Conservation (phyloP, 179 eudicot genomes). For the Silene vulgaris region DNA sequence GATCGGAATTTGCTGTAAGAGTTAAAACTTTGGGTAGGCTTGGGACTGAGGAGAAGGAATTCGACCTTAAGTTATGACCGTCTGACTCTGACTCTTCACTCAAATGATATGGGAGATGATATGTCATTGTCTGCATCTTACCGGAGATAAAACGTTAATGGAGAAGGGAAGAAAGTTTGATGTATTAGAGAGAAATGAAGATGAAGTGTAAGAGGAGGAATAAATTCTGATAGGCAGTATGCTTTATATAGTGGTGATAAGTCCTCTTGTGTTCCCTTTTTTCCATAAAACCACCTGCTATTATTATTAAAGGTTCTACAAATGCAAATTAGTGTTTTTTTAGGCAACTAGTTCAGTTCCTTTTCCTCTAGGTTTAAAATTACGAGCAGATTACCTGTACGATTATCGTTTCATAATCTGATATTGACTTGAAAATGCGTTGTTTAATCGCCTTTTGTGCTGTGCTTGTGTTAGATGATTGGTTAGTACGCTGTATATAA, state of each 20-base stretch:
- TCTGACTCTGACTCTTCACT: conserved; percentile 24
- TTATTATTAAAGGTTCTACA: conserved; percentile 17
- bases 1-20: conserved; percentile 32
- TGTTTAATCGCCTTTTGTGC: conserved; percentile 21
- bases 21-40: conserved; percentile 56
- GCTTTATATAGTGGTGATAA: conserved; percentile 25
- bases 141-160: conserved; percentile 10
- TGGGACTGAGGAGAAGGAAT: conserved; percentile 29
- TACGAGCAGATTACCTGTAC: conserved; percentile 16
- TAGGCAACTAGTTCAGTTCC: conserved; percentile 7
- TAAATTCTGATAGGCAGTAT: conserved; percentile 16
- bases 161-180: conserved; percentile 22
- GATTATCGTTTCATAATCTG: conserved; percentile 18
- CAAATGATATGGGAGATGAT: conserved; percentile 14
- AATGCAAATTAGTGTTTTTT: conserved; percentile 16
- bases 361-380: conserved; percentile 16
- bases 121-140: conserved; percentile 33
- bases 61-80: conserved; percentile 14
- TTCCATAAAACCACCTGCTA: conserved; percentile 20
- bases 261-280: conserved; percentile 5
- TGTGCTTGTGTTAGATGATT: conserved; percentile 30
- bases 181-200: background rate
- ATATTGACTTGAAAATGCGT: conserved; percentile 9
- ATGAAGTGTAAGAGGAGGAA: conserved; percentile 17
- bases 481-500: conserved; percentile 21